Evolutionary conservation across 495 filamentous ascomycete genomes (phyloP).

Genomic region (Penicillium alfredii): DNA sequence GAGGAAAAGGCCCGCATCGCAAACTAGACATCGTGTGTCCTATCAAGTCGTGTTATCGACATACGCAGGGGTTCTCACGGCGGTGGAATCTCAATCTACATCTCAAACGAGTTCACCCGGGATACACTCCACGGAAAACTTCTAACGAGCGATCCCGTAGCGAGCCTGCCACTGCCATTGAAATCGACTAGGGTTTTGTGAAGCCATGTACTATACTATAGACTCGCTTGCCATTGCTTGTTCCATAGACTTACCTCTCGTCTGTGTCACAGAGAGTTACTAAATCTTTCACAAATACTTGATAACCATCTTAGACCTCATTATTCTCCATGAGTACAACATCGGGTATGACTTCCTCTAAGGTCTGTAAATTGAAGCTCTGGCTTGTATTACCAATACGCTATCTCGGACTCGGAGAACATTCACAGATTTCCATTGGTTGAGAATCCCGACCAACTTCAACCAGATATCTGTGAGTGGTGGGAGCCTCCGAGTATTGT

Average conservation of each 20-base stretch:
- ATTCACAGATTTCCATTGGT: neutral
- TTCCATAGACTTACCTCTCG: too few relatives aligned
- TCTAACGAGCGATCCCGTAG: neutral
- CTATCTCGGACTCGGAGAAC: slow-evolving; percentile 2
- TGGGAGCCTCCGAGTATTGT: slow-evolving; percentile 4
- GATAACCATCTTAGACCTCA: too few relatives aligned
- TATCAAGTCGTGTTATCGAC: slow-evolving; percentile 22
- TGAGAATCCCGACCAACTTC: neutral
- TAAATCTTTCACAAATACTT: too few relatives aligned
- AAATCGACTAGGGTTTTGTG: neutral
- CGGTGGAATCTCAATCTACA: slow-evolving; percentile 39
- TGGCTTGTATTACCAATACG: slow-evolving; percentile 12
- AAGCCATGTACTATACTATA: too few relatives aligned
- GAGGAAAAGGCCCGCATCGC: slow-evolving; percentile 27
- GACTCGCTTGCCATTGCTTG: too few relatives aligned
- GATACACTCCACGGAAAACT: slow-evolving; percentile 6
- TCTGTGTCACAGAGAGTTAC: too few relatives aligned
- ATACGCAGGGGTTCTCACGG: slow-evolving; percentile 32
- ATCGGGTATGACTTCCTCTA: too few relatives aligned
- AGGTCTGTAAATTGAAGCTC: too few relatives aligned
- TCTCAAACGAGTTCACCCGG: slow-evolving; percentile 29
- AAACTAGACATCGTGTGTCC: slow-evolving; percentile 33
- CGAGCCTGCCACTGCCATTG: too few relatives aligned
- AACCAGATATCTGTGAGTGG: too few relatives aligned
- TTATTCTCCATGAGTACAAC: too few relatives aligned